Conservation (phyloP, 163 green algal species). For the Scenedesmus sp. region DNA sequence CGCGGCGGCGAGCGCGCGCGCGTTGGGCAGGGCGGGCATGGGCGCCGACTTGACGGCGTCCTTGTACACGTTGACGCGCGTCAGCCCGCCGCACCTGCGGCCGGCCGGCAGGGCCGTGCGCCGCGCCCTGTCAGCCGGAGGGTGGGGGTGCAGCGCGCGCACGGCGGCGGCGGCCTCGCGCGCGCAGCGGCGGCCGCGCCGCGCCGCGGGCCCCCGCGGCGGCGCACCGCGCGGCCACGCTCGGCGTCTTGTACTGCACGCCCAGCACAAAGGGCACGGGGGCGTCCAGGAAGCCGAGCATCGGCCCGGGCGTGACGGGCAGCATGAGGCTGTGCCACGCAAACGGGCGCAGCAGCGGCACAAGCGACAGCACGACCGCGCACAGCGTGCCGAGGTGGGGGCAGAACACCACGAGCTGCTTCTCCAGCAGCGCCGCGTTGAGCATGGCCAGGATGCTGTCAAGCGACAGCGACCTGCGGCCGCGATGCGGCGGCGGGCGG, state of each 20-base stretch:
- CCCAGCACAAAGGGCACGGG: slow-evolving; percentile 89
- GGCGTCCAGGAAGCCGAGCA: slow-evolving; percentile 82
- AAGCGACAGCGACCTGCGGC: slow-evolving; percentile 69
- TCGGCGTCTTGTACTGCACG: slow-evolving; percentile 83
- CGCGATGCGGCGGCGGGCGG: neutral
- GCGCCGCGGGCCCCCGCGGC: too few species aligned
- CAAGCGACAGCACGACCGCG: slow-evolving; percentile 71
- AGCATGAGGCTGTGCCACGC: slow-evolving; percentile 84
- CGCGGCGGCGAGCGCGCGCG: slow-evolving; percentile 50
- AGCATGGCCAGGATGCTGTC: slow-evolving; percentile 81
- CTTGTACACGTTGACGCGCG: slow-evolving; percentile 89
- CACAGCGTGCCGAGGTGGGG: slow-evolving; percentile 75
- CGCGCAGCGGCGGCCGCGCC: too few species aligned
- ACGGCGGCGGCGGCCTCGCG: too few species aligned
- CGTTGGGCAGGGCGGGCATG: slow-evolving; percentile 70
- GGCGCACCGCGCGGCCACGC: slow-evolving; percentile 62
- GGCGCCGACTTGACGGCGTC: slow-evolving; percentile 39
- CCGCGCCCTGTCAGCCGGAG: too few species aligned
- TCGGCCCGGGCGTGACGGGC: slow-evolving; percentile 73
- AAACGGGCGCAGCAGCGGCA: slow-evolving; percentile 84
- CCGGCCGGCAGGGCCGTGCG: too few species aligned
- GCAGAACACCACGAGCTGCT: slow-evolving; percentile 85
- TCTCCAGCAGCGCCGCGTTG: slow-evolving; percentile 81
- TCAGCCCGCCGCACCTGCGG: slow-evolving; percentile 58
- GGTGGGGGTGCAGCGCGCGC: too few species aligned